A percentile compares a stretch with the other conserved stretches of the same genome.
These are phyloP conservation scores for Monosporascus sp. DNA, from an alignment of 2,329 filamentous ascomycete species.

Conservation along the genomic window DNA sequence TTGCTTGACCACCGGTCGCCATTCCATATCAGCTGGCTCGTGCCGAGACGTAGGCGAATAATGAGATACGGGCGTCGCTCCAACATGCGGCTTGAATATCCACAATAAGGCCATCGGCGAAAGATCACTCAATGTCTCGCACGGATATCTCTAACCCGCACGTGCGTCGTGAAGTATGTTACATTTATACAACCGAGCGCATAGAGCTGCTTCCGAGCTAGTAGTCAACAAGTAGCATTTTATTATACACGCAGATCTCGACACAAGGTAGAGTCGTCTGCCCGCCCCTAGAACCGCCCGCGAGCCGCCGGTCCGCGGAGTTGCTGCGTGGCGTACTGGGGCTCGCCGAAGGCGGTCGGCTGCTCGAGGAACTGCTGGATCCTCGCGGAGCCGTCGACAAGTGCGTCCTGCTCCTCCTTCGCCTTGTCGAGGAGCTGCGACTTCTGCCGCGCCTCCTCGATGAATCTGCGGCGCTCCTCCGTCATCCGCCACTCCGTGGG, in stretches of 20 bases:
- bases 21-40: too few relatives aligned
- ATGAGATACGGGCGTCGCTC: too few relatives aligned
- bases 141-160: not conserved
- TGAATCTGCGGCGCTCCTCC: conserved; percentile 56
- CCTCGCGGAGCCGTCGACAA: conserved; percentile 53
- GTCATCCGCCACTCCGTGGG: conserved; percentile 81
- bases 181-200: conserved; percentile 10
- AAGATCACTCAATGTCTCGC: too few relatives aligned
- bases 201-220: conserved; percentile 1
- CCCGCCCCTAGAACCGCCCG: not conserved
- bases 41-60: too few relatives aligned
- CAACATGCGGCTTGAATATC: too few relatives aligned
- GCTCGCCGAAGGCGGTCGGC: not conserved
- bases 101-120: too few relatives aligned
- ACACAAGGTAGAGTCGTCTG: not conserved
- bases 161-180: conserved; percentile 2
- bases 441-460: conserved; percentile 56
- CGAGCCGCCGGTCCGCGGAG: not conserved
- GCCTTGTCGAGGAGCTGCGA: conserved; percentile 48
- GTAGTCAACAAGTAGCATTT: not conserved
- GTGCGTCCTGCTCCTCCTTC: conserved; percentile 44
- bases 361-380: conserved; percentile 36
- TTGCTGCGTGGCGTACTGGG: conserved; percentile 1
- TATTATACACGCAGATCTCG: conserved; percentile 6
- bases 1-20: too few relatives aligned